Evolutionary conservation across 257 asterid genomes (phyloP).

Genomic region (Solanum gandarillasii): DNA sequence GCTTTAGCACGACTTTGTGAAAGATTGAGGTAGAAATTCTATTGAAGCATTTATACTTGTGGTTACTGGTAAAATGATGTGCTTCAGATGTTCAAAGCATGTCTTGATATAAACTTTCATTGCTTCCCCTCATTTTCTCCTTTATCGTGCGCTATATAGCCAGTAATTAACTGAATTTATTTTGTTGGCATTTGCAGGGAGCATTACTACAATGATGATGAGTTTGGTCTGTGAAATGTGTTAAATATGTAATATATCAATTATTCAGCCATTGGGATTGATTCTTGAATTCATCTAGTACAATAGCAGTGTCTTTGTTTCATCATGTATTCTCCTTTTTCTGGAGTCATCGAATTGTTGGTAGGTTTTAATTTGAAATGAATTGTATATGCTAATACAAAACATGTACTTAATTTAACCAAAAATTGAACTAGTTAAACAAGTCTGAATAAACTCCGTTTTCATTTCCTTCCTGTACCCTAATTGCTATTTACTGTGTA

Average conservation of each 20-base stretch:
- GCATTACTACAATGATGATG: constrained; percentile 22
- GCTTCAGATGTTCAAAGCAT: not conserved
- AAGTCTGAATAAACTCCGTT: not conserved
- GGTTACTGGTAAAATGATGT: not conserved
- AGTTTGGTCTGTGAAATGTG: constrained; percentile 2
- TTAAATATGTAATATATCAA: not conserved
- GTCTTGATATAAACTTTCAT: not conserved
- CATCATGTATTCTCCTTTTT: not conserved
- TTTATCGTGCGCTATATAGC: not conserved
- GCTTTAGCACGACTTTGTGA: constrained; percentile 81
- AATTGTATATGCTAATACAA: not conserved
- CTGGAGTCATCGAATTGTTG: not conserved
- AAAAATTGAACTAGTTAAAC: not conserved
- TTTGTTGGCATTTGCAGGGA: constrained; percentile 38
- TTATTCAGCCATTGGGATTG: not conserved
- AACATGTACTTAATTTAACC: not conserved
- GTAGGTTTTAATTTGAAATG: not conserved
- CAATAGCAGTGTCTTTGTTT: not conserved
- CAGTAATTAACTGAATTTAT: not conserved
- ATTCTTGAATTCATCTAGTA: not conserved
- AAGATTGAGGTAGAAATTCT: constrained; percentile 48
- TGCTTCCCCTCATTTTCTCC: not conserved
- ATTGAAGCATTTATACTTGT: too few species aligned
- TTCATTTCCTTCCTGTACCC: not conserved
- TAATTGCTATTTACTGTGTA: not conserved